Percentiles rank a stretch among this genome's conserved stretches.
Evolutionary conservation across 2,329 filamentous ascomycete genomes (phyloP).

Genomic region (Kalmusia sp.): DNA sequence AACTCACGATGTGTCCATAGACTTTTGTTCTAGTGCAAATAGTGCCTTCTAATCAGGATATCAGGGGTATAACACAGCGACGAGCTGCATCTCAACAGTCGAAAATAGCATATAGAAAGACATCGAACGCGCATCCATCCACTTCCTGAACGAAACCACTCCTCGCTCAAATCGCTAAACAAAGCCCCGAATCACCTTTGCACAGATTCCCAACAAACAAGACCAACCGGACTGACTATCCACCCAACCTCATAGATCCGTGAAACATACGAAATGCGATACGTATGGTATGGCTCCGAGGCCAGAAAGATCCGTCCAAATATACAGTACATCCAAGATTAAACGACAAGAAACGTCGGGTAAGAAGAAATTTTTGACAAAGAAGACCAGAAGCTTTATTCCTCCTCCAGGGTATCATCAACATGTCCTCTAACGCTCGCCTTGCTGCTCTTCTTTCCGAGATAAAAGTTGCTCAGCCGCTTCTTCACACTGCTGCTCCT

Average conservation of each 20-base stretch:
- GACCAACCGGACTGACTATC: neutral
- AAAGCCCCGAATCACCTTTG: neutral
- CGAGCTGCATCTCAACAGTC: too few relatives aligned
- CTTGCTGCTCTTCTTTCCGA: slow-evolving; percentile 73
- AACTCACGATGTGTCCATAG: too few relatives aligned
- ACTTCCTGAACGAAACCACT: neutral
- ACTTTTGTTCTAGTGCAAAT: too few relatives aligned
- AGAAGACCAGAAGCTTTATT: slow-evolving; percentile 22
- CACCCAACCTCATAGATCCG: neutral
- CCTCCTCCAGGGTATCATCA: slow-evolving; percentile 42
- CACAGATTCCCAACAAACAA: neutral
- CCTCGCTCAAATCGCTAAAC: slow-evolving; percentile 3
- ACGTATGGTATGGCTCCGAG: neutral
- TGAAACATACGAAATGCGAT: neutral
- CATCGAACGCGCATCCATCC: too few relatives aligned
- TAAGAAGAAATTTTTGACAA: neutral
- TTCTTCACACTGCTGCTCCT: slow-evolving; percentile 71
- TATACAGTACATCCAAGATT: slow-evolving; percentile 5
- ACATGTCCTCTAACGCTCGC: slow-evolving; percentile 48
- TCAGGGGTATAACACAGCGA: too few relatives aligned
- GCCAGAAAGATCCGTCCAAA: neutral
- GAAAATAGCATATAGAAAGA: too few relatives aligned
- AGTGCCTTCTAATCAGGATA: too few relatives aligned
- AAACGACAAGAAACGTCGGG: neutral
- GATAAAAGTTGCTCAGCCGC: slow-evolving; percentile 77